Evolutionary conservation across 495 filamentous ascomycete genomes (phyloP), one percentile per base, ranked within the genome.

Genomic region (Neurospora sp.): DNA sequence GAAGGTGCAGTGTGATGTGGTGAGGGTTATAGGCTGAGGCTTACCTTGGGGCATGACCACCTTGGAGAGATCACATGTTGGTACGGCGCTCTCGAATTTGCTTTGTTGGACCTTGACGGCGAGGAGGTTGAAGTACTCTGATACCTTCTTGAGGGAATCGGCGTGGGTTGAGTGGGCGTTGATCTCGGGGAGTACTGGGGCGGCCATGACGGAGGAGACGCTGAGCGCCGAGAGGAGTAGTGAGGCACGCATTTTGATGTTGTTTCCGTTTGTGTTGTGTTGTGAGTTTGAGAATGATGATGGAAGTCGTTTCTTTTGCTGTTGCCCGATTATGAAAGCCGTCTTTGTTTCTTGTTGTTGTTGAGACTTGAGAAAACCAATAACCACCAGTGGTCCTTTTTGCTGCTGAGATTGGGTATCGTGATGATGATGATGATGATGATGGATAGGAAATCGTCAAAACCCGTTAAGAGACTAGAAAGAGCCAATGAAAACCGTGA

Each of bases 81-180:
- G 86, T 18, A 82, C 82, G 20, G 44, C 10, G 4, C 78, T 68
- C 78, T 83, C 77, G 4, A 72, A 40, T 72, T 80, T 83, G 71
- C 79, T 80, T 27, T 80, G 70, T 74, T 84, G 80, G 70, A 87
- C 80, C 78, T 87, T 88, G 44, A 77, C 37, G 35, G 83, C 85
- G 61, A 89, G 75, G 74, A 86, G 76, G 74, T 85, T 84, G 82
- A 89, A 89, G 79, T 89, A 89, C 40, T 85, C 82, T 70, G 85
- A 83, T 48, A 89, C 72, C 16, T 82, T 76, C 27, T 83, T 75
- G 74, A 84, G 77, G 53, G 79, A 80, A 18, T 75, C 81, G 27
- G 85, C 79, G 53, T 77, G 74, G 44, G 74, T 75, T 12, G 79
- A 76, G 22, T 79, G 78, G 42, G 76, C 59, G 74, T 79, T 78